phyloP scores from a whole-genome alignment of 371 early-diverging fungal species.

The Dichotomocladium elegans region DNA sequence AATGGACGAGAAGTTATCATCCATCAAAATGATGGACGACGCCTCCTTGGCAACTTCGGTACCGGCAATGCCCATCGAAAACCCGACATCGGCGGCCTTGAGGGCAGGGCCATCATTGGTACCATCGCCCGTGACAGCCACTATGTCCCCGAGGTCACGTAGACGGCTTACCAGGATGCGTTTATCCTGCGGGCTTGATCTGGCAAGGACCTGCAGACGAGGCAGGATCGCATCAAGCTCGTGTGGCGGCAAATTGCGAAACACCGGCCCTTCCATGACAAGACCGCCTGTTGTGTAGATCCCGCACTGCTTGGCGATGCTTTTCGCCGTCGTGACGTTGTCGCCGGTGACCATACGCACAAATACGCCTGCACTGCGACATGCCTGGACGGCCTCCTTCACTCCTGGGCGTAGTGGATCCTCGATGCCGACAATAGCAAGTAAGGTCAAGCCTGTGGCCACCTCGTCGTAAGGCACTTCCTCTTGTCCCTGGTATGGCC shows the following conservation, averaged over 20 bases:
- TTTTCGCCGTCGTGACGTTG: conserved; percentile 67
- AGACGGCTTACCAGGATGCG: conserved; percentile 64
- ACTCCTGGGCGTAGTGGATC: conserved; percentile 75
- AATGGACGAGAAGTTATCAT: conserved; percentile 78
- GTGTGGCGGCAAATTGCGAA: conserved; percentile 48
- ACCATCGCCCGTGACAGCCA: conserved; percentile 85
- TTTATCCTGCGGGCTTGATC: conserved; percentile 77
- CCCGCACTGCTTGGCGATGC: conserved; percentile 69
- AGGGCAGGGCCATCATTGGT: conserved; percentile 78
- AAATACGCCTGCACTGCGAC: conserved; percentile 74
- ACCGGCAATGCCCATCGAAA: conserved; percentile 80
- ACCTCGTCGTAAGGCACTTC: conserved; percentile 34
- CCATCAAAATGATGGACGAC: conserved; percentile 75
- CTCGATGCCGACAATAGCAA: conserved; percentile 70
- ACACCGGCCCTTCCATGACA: conserved; percentile 67
- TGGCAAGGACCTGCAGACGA: conserved; percentile 64
- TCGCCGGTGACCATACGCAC: conserved; percentile 90
- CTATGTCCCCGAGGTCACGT: conserved; percentile 60
- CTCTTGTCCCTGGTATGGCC: conserved; percentile 55
- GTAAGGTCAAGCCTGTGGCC: conserved; percentile 40
- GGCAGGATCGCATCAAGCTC: conserved; percentile 27
- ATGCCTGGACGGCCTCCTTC: conserved; percentile 58
- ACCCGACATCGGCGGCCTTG: conserved; percentile 78
- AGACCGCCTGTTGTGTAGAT: conserved; percentile 58
- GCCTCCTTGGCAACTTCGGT: conserved; percentile 85